Percentiles rank a stretch among this genome's conserved stretches.
Conservation (phyloP, 2,329 filamentous ascomycete genomes). For the Phialemonium atrogriseum region DNA sequence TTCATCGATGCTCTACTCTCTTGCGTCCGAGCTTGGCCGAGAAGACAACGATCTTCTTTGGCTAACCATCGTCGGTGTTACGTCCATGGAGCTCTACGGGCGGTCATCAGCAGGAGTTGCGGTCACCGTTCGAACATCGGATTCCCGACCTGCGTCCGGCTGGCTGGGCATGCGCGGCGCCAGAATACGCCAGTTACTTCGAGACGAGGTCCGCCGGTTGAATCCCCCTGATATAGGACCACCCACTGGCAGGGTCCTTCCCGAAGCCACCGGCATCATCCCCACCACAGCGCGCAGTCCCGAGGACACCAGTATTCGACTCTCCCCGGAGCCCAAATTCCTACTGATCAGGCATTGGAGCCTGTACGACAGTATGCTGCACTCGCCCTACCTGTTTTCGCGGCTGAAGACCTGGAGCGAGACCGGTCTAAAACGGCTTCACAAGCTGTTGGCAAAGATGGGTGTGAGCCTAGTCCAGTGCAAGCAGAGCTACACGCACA, state of each 20-base stretch:
- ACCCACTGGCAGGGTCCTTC: slow-evolving; percentile 48
- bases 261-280: slow-evolving; percentile 71
- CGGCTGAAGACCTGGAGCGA: slow-evolving; percentile 93
- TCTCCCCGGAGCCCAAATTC: slow-evolving; percentile 91
- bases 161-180: slow-evolving; percentile 80
- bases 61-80: slow-evolving; percentile 89
- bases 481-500: slow-evolving; percentile 92
- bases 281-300: slow-evolving; percentile 82
- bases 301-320: slow-evolving; percentile 82
- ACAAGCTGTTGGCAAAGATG: slow-evolving; percentile 97
- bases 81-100: slow-evolving; percentile 87
- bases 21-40: slow-evolving; percentile 88
- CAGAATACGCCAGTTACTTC: slow-evolving; percentile 73
- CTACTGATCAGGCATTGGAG: slow-evolving; percentile 94
- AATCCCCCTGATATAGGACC: slow-evolving; percentile 63
- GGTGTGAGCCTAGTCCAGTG: slow-evolving; percentile 89
- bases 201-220: slow-evolving; percentile 87
- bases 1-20: slow-evolving; percentile 86
- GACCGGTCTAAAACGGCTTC: slow-evolving; percentile 73
- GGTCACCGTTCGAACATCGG: slow-evolving; percentile 46
- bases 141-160: slow-evolving; percentile 51
- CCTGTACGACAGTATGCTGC: slow-evolving; percentile 95
- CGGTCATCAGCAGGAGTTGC: slow-evolving; percentile 75
- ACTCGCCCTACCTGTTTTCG: slow-evolving; percentile 89
- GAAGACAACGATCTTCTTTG: slow-evolving; percentile 96